Base-by-base conservation (phyloP, 2,329 filamentous ascomycete genomes). In the Apiospora aurea region DNA sequence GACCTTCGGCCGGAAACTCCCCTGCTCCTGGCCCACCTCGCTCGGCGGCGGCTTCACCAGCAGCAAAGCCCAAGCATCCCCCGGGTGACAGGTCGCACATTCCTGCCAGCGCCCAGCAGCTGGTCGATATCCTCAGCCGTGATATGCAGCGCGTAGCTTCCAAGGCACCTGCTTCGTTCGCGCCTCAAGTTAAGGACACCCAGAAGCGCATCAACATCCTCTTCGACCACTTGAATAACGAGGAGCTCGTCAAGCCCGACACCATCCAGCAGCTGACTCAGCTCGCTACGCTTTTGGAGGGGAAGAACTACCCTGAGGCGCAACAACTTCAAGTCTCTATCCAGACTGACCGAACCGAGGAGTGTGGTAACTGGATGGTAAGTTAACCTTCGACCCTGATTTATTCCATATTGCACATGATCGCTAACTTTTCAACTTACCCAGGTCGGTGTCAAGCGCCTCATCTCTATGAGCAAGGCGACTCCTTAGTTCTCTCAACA, bases 141-240 rank as follows among this genome's bases (percentile, higher is more conserved):
- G 96, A 98, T 77, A 95, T 98, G 90, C 92, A 96, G 77, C 93
- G 95, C 46, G 93, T 99, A 71, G 95, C 95, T 73, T 85, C 91
- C 44, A 93, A 94, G 76, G 96, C 96, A 0, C 96, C 96, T 24
- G 86, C 92, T n/a, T 91, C 92, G 21, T 98, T 96, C 84, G 92
- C 94, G 74, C 88, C 91, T 18, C 95, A 98, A 81, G 95, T 99
- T 26, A 93, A 94, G 78, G 96, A 98, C 80, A 96, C 95, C 2
- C 94, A 97, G 81, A 97, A 97, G 84, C 91, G 96, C 41, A 88
- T 99, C 72, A 94, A 93, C 78, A 91, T 98, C 69, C 86, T 99
- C n/a, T 98, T 98, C 81, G 96, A 99, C 80, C 95, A 98, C 81
- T 87, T 99, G 67, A 99, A 98, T 87, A 98, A 98, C 76, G 93